These are phyloP conservation scores for Emmonsiellopsis sp. DNA, from an alignment of 2,329 filamentous ascomycete genomes.

Conservation along the genomic window DNA sequence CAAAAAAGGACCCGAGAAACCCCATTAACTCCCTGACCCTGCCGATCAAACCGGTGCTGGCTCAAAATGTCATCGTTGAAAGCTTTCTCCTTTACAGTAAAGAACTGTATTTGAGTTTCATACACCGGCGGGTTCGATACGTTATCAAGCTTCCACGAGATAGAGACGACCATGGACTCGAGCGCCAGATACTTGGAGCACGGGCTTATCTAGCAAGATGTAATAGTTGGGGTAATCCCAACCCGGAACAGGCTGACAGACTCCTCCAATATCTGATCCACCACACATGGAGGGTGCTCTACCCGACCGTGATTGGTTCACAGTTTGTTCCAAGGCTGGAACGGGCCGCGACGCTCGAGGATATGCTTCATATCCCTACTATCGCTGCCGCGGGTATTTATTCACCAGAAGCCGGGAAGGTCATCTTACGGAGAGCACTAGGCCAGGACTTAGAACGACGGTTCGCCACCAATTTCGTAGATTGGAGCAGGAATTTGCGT, in stretches of 20 bases:
- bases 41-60: no score
- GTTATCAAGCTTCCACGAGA: background rate
- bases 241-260: background rate
- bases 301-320: background rate
- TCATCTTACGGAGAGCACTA: background rate
- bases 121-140: background rate
- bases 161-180: background rate
- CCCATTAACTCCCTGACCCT: no score
- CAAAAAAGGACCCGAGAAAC: no score
- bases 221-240: no score
- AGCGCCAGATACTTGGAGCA: background rate
- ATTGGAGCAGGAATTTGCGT: no score
- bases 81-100: no score
- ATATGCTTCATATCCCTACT: background rate
- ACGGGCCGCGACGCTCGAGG: background rate
- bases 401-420: background rate
- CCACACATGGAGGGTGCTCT: background rate
- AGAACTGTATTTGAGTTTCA: background rate
- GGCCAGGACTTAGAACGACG: no score
- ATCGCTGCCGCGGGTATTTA: background rate
- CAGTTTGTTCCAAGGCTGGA: background rate
- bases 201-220: background rate
- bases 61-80: no score
- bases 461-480: no score
- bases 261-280: background rate